Evolutionary conservation across 192 early-diverging fungal genomes (phyloP), one percentile per base, ranked within the genome.

Genomic region (Coemansia sp.): DNA sequence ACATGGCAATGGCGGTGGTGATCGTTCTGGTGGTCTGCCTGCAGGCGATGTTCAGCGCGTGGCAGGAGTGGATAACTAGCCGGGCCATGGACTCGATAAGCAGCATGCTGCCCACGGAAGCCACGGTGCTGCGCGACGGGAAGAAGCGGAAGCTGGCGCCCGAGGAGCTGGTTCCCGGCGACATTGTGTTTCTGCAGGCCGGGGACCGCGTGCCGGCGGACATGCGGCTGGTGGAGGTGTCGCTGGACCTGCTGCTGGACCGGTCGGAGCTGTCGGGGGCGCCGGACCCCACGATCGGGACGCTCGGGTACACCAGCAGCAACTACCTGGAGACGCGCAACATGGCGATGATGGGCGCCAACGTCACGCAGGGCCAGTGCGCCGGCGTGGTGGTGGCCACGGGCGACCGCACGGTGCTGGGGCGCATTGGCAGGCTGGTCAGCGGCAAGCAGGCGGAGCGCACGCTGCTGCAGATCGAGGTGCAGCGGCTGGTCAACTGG

Each of bases 151-250:
- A 49, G 6, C 74, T 93, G 40, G 53, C 81, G 11, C 75, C 84
- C 19, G 56, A 61, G 6, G 65, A 84, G 8, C 61, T 94, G 15
- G 88, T 92, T 13, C 66, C 80, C 5, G 92, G 92, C 47, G 92
- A 94, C 50, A 51, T 92, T 6, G 84, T 94, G 47, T 55, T 68
- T 10, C 63, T 94, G 36, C 75, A 65, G 0, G 50, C 83, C 11
- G 92, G 90, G 26, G 72, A 86, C 55, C 83, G 83, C 40, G 86
- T 92, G 16, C 91, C 92, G 19, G 91, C 91, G 7, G 92, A 94
- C 48, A 18, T 85, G 43, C 78, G 88, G 3, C 55, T 94, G 41
- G 62, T 91, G 11, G 68, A 75, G 6, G 83, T 83, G 11, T 79
- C 80, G 28, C 18, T 50, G 26, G 91, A 91, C 50, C 52, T 88